Base-by-base conservation (phyloP, 2,329 filamentous ascomycete genomes). In the Aureobasidium namibiae region DNA sequence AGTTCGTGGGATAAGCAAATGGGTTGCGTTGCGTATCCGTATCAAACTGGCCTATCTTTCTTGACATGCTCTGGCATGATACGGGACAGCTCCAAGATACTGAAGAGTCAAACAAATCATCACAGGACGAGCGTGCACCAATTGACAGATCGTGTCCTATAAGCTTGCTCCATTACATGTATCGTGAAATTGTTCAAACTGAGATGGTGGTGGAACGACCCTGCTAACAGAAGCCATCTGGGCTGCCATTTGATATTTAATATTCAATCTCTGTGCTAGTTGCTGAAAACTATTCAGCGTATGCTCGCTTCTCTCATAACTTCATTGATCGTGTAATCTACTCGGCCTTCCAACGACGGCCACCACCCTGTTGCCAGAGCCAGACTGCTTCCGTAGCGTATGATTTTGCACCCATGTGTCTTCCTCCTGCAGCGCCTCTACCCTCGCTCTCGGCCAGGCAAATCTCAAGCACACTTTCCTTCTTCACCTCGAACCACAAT, bases 311-410 rank as follows among this genome's bases (percentile, higher is more conserved):
- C 13, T 45, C 44, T 58, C 44, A 34, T 60, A 8, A 34, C 1
- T 60, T 56, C 42, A 31, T 50, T 50, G 31, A 5, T 41, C 21
- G 36, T 24, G 23, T 34, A n/a, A 13, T 26, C 11, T 68, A 77
- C 26, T 72, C 71, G 54, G 76, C 76, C 79, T 74, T 74, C 83
- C 82, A 74, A 78, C 80, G 75, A 76, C 80, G 73, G 71, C 82
- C 77, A 75, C 85, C 74, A 69, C 88, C 88, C 79, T 88, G 69
- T 79, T 88, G 64, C 90, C 90, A 92, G 62, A 95, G 73, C 92
- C 92, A 96, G 16, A 96, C 75, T 1, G 91, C 92, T 72, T 97
- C 92, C 3, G 88, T 85, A 11, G 92, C 92, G 78, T 92, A 95
- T 0, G 88, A 87, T 67, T 85, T 83, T 52, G 89, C 90, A 60